Evolutionary conservation across 2,329 filamentous ascomycete genomes (phyloP).

Genomic region (Cordyceps fumosorosea): DNA sequence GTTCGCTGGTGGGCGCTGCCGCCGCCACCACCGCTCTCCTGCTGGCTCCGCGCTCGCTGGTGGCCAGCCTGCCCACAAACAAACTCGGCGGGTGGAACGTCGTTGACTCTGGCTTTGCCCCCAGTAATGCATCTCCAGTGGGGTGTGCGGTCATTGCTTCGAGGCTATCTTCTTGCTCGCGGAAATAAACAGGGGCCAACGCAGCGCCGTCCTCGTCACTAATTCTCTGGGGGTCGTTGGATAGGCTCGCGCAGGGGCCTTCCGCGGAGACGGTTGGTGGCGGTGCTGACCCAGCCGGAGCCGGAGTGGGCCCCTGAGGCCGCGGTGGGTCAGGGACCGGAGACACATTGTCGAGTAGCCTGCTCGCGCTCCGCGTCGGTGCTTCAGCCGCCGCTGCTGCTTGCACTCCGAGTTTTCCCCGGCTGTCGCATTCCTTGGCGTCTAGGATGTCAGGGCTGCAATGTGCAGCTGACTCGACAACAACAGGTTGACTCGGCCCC

Average conservation of each 20-base stretch:
- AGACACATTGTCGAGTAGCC: background rate
- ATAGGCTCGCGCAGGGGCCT: background rate
- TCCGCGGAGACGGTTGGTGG: slow-evolving; percentile 8
- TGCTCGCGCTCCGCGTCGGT: slow-evolving; percentile 7
- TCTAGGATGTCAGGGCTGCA: background rate
- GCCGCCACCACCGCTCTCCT: background rate
- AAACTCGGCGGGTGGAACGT: slow-evolving; percentile 25
- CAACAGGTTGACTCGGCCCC: background rate
- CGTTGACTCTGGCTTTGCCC: slow-evolving; percentile 17
- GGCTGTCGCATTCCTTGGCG: background rate
- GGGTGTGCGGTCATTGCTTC: background rate
- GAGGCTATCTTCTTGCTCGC: background rate
- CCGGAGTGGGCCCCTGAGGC: slow-evolving; percentile 1
- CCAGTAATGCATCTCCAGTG: background rate
- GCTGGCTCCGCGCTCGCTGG: background rate
- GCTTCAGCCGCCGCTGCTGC: background rate
- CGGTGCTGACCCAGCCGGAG: slow-evolving; percentile 1
- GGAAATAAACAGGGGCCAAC: background rate
- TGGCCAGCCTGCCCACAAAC: slow-evolving; percentile 26
- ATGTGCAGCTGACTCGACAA: background rate
- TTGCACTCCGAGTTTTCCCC: background rate
- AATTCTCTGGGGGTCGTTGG: background rate
- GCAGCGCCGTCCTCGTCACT: background rate
- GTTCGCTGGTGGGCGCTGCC: background rate
- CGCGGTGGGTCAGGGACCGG: background rate